These are phyloP conservation scores for Solanum gracilifrons DNA, from an alignment of 257 asterid genomes.

Conservation along the genomic window DNA sequence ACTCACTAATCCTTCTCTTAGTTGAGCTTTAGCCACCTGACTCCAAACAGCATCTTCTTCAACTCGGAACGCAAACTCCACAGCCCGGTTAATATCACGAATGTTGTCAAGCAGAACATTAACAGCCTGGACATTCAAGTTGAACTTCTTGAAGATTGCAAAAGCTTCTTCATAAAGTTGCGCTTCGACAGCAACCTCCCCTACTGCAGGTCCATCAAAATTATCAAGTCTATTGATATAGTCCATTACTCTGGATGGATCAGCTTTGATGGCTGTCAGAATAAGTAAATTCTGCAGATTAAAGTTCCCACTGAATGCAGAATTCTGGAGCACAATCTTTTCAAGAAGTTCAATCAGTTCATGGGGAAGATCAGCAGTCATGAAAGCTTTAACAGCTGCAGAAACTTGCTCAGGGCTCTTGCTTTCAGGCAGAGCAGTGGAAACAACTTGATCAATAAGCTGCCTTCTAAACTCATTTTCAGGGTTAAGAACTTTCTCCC, in stretches of 20 bases:
- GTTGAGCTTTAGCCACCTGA: slow-evolving; percentile 96
- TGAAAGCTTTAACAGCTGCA: slow-evolving; percentile 98
- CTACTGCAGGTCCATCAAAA: slow-evolving; percentile 99
- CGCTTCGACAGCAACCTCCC: slow-evolving; percentile 97
- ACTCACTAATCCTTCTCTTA: slow-evolving; percentile 91
- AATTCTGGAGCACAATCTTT: slow-evolving; percentile 95
- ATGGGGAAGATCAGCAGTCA: slow-evolving; percentile 99
- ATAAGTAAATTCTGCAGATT: slow-evolving; percentile 89
- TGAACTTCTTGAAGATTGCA: slow-evolving; percentile 95
- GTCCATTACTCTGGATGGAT: slow-evolving; percentile 97
- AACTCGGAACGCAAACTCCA: slow-evolving; percentile 95
- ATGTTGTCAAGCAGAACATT: slow-evolving; percentile 83
- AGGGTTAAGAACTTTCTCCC: slow-evolving; percentile 92
- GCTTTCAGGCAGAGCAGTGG: slow-evolving; percentile 99
- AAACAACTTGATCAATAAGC: slow-evolving; percentile 98
- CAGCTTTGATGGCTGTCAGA: slow-evolving; percentile 95
- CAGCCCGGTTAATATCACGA: slow-evolving; percentile 88
- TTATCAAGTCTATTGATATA: slow-evolving; percentile 91
- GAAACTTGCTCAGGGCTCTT: slow-evolving; percentile 99
- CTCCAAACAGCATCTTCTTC: slow-evolving; percentile 99
- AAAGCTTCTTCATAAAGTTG: slow-evolving; percentile 87
- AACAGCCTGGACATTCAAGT: slow-evolving; percentile 97
- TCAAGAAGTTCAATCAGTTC: slow-evolving; percentile 97
- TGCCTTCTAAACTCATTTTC: slow-evolving; percentile 95
- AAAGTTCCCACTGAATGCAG: slow-evolving; percentile 97